Evolutionary conservation across 352 stramenopile species (phyloP).

Genomic region (Pythium biforme): DNA sequence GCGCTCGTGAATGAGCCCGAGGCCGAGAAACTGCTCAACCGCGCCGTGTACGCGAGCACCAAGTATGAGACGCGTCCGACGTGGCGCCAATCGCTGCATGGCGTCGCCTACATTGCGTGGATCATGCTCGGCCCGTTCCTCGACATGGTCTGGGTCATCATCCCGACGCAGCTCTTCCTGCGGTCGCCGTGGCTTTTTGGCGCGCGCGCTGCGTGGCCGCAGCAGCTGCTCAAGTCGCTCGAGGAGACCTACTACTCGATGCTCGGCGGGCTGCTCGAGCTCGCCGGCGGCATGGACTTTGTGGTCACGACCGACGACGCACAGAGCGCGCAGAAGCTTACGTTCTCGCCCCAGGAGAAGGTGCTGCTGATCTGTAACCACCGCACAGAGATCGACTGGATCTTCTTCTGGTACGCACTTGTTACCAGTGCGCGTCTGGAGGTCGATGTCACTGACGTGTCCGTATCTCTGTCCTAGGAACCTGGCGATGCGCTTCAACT

Average conservation of each 20-base stretch:
- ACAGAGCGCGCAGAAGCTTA: constrained; percentile 30
- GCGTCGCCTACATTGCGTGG: constrained; percentile 44
- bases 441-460: neutral
- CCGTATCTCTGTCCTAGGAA: constrained; percentile 28
- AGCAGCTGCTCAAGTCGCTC: constrained; percentile 31
- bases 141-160: constrained; percentile 58
- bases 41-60: constrained; percentile 37
- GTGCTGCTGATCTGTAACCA: constrained; percentile 76
- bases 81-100: constrained; percentile 42
- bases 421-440: neutral
- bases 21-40: constrained; percentile 26
- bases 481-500: constrained; percentile 55
- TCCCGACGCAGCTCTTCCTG: constrained; percentile 51
- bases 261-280: constrained; percentile 56
- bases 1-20: constrained; percentile 10
- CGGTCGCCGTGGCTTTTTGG: constrained; percentile 17
- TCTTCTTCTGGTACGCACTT: constrained; percentile 66
- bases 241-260: constrained; percentile 63
- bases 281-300: constrained; percentile 52
- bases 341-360: constrained; percentile 43
- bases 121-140: constrained; percentile 55
- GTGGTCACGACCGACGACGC: constrained; percentile 51
- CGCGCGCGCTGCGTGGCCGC: constrained; percentile 15
- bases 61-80: constrained; percentile 45
- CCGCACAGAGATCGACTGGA: constrained; percentile 79